phyloP scores from a whole-genome alignment of 768 basidiomycete species.

The Mrakia gelida region DNA sequence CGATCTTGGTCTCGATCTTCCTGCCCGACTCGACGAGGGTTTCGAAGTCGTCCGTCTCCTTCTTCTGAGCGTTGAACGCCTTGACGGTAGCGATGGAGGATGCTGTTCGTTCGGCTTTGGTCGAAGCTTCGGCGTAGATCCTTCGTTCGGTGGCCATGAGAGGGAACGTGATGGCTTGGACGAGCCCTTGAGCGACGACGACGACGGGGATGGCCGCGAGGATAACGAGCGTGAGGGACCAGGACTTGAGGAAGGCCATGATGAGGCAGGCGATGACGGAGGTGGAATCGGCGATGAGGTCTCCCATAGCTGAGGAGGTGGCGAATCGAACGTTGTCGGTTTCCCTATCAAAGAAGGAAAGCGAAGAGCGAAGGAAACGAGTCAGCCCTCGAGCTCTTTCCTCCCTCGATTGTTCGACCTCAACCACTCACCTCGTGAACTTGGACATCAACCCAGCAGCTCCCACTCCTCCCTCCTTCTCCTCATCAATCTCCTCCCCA shows the following conservation, averaged over 20 bases:
- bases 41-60: conserved; percentile 54
- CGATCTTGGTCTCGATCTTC: conserved; percentile 54
- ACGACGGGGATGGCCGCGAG: conserved; percentile 82
- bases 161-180: conserved; percentile 65
- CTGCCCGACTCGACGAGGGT: conserved; percentile 52
- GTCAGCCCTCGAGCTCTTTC: background rate
- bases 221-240: conserved; percentile 82
- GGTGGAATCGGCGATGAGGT: conserved; percentile 51
- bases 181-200: conserved; percentile 66
- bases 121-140: conserved; percentile 66
- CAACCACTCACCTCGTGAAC: conserved; percentile 63
- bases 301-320: conserved; percentile 74
- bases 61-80: conserved; percentile 71
- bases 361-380: conserved; percentile 7
- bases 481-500: conserved; percentile 35
- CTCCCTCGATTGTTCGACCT: background rate
- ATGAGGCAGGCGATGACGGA: conserved; percentile 73
- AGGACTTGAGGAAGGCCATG: conserved; percentile 76
- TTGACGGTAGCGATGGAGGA: conserved; percentile 83
- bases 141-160: conserved; percentile 63
- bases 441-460: conserved; percentile 91
- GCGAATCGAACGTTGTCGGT: conserved; percentile 90
- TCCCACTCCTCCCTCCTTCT: conserved; percentile 55
- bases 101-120: conserved; percentile 63
- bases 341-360: conserved; percentile 57